A percentile compares a stretch with the other conserved stretches of the same genome.
Evolutionary conservation across 495 filamentous ascomycete species (phyloP).

Genomic region (Aspergillus asperescens): DNA sequence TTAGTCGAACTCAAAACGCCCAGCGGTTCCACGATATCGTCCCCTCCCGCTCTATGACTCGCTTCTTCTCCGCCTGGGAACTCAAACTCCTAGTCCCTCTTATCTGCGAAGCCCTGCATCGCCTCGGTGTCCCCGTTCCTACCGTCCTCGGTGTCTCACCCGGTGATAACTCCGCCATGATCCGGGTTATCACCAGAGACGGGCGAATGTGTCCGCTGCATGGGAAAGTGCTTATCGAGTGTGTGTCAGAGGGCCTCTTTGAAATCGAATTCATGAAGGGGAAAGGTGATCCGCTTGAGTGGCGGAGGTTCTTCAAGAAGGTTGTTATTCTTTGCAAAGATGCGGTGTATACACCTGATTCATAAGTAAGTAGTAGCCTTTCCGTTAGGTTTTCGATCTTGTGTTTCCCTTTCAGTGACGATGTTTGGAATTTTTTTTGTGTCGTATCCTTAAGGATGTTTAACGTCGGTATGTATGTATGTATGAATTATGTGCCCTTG

Average conservation of each 20-base stretch:
- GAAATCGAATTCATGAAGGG: conserved; percentile 91
- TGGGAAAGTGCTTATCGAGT: conserved; percentile 79
- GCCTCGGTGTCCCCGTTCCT: conserved; percentile 72
- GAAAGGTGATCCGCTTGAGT: conserved; percentile 95
- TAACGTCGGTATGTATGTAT: conserved; percentile 5
- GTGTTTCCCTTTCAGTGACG: background rate
- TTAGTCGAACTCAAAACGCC: conserved; percentile 81
- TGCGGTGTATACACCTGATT: conserved; percentile 55
- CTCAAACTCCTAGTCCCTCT: conserved; percentile 72
- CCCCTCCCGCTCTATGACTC: conserved; percentile 74
- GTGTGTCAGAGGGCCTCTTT: conserved; percentile 57
- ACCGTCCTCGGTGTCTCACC: conserved; percentile 33
- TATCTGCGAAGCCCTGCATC: conserved; percentile 73
- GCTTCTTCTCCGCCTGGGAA: conserved; percentile 83
- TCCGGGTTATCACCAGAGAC: conserved; percentile 73
- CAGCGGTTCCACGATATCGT: conserved; percentile 83
- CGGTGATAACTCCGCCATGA: conserved; percentile 51
- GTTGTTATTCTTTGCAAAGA: conserved; percentile 79
- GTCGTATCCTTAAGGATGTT: too few species aligned
- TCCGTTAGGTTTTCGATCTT: too few species aligned
- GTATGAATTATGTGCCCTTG: too few species aligned
- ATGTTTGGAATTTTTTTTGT: background rate
- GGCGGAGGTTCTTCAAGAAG: conserved; percentile 95
- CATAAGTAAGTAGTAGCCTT: too few species aligned
- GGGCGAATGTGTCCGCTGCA: conserved; percentile 71